Evolutionary conservation across 73 alveolate genomes (phyloP).

Genomic region (Paramecium sexaurelia): DNA sequence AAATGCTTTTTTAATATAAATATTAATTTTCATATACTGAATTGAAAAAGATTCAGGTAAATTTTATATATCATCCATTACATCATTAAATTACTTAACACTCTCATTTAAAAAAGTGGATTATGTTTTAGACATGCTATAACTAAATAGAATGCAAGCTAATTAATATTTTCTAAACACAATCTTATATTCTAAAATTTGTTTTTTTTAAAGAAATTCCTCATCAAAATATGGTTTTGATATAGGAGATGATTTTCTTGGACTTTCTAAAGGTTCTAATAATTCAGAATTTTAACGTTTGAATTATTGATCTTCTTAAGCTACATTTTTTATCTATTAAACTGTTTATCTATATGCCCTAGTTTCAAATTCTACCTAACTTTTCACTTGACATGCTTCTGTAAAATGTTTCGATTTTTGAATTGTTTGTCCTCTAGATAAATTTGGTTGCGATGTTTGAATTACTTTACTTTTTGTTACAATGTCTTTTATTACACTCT

Average conservation of each 20-base stretch:
- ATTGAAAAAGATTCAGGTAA: not conserved
- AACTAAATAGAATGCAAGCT: slow-evolving; percentile 17
- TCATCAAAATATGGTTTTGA: not conserved
- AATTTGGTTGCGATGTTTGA: not conserved
- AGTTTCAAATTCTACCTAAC: not conserved
- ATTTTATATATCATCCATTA: not conserved
- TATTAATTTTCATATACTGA: not conserved
- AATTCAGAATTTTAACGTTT: not conserved
- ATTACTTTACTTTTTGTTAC: not conserved
- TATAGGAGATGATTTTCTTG: not conserved
- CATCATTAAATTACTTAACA: not conserved
- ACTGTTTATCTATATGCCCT: not conserved
- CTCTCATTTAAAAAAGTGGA: slow-evolving; percentile 1
- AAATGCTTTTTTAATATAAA: not conserved
- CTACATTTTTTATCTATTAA: not conserved
- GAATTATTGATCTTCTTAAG: not conserved
- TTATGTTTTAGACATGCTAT: not conserved
- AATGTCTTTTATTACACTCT: not conserved
- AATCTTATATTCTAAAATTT: not conserved
- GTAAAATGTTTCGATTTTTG: not conserved
- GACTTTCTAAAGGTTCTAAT: not conserved
- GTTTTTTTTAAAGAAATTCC: not conserved
- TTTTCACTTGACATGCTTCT: not conserved
- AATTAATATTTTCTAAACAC: slow-evolving; percentile 14
- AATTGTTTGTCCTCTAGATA: not conserved